Percentiles rank a stretch among this genome's conserved stretches.
phyloP scores from a whole-genome alignment of 2,329 filamentous ascomycete species.

The Mariannaea elegans region DNA sequence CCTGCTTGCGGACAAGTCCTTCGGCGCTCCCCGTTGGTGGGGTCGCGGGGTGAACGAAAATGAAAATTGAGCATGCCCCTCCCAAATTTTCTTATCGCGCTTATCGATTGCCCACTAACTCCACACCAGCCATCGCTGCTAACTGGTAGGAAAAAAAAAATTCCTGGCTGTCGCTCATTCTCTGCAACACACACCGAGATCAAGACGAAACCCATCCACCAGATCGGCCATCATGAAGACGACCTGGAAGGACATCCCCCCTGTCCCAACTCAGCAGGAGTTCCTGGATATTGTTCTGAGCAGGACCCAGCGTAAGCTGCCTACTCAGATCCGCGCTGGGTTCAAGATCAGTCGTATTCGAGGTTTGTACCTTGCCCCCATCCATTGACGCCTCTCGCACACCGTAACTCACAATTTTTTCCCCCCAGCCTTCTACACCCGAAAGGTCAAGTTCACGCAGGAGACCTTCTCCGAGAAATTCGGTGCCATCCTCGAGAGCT shows the following conservation, averaged over 20 bases:
- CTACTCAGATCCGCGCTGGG: slow-evolving; percentile 93
- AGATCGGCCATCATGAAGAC: slow-evolving; percentile 63
- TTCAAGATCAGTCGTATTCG: slow-evolving; percentile 95
- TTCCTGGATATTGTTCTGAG: slow-evolving; percentile 98
- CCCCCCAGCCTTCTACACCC: slow-evolving; percentile 83
- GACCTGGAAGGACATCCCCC: slow-evolving; percentile 81
- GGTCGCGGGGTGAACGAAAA: background rate
- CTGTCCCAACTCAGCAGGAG: slow-evolving; percentile 91
- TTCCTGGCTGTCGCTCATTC: background rate
- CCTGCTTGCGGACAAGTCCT: background rate
- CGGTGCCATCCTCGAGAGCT: slow-evolving; percentile 87
- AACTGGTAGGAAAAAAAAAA: background rate
- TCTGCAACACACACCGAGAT: background rate
- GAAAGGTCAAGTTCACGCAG: slow-evolving; percentile 98
- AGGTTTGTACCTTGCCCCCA: slow-evolving; percentile 45
- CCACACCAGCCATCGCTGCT: background rate
- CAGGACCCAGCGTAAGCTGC: slow-evolving; percentile 89
- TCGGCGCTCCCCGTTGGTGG: background rate
- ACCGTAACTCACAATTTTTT: background rate
- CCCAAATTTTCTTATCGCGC: slow-evolving; percentile 1
- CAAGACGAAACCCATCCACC: slow-evolving; percentile 10
- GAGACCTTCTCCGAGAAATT: slow-evolving; percentile 98
- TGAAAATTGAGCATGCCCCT: background rate
- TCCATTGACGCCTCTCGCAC: background rate
- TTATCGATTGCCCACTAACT: slow-evolving; percentile 1